Conservation (phyloP, 2,329 filamentous ascomycete genomes). For the Clonostachys sp. region DNA sequence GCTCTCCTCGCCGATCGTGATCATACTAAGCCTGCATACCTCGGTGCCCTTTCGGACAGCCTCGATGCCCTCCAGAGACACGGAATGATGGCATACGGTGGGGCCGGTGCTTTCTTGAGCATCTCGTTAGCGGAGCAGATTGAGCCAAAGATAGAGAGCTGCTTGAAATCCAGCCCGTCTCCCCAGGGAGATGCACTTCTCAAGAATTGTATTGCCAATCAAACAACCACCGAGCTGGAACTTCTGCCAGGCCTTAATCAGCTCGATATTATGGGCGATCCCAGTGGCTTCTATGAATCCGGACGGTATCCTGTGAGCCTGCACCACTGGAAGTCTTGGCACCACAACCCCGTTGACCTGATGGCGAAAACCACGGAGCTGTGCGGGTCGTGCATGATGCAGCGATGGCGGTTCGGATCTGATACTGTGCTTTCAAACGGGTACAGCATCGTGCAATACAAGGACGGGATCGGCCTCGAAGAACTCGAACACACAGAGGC, state of each 20-base stretch:
- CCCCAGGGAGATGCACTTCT: conserved; percentile 49
- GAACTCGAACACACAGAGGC: conserved; percentile 25
- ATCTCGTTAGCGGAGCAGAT: conserved; percentile 44
- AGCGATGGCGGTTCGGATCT: conserved; percentile 44
- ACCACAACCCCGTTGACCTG: conserved; percentile 40
- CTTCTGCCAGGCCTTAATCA: conserved; percentile 51
- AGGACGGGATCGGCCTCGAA: conserved; percentile 26
- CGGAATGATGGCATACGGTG: conserved; percentile 57
- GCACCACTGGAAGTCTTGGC: conserved; percentile 63
- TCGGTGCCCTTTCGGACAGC: conserved; percentile 55
- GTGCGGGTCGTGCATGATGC: conserved; percentile 56
- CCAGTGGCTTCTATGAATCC: conserved; percentile 56
- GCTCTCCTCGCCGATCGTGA: conserved; percentile 42
- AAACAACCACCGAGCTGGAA: conserved; percentile 49
- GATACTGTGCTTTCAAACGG: conserved; percentile 53
- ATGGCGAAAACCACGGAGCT: conserved; percentile 42
- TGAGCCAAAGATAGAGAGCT: conserved; percentile 39
- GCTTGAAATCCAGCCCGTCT: conserved; percentile 29
- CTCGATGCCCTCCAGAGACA: conserved; percentile 43
- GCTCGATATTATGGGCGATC: conserved; percentile 49
- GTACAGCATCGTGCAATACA: conserved; percentile 49
- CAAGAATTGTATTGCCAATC: conserved; percentile 49
- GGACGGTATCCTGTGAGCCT: conserved; percentile 49
- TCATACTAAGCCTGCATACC: conserved; percentile 41
- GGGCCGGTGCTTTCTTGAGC: conserved; percentile 55